Conservation (phyloP, 805 yeast species). For the Blastobotrys terrestris region DNA sequence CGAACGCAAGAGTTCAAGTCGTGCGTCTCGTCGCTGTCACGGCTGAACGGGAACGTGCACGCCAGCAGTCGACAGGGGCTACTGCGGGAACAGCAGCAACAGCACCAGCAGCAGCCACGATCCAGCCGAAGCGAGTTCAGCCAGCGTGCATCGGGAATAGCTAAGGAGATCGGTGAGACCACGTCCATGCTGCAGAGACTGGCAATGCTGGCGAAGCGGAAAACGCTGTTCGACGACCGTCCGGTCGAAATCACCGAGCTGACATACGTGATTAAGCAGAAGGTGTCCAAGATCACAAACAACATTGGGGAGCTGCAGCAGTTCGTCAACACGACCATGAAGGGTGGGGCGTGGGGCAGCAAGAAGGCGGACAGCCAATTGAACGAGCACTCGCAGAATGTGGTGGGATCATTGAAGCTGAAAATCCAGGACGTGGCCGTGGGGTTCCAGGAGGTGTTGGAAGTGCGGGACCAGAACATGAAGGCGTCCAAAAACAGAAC, state of each 20-base stretch:
- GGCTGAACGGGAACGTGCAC: constrained; percentile 40
- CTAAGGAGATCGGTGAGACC: constrained; percentile 81
- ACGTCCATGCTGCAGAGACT: constrained; percentile 75
- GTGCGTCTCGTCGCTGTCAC: constrained; percentile 73
- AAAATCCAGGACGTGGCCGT: constrained; percentile 90
- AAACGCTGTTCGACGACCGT: constrained; percentile 87
- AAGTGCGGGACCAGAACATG: constrained; percentile 78
- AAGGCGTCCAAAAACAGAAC: constrained; percentile 73
- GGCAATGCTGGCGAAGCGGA: constrained; percentile 79
- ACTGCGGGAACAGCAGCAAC: not conserved
- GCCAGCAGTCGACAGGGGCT: constrained; percentile 12
- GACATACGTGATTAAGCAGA: constrained; percentile 78
- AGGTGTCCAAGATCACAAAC: constrained; percentile 73
- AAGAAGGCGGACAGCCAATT: constrained; percentile 54
- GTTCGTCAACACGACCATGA: constrained; percentile 38
- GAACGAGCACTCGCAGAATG: constrained; percentile 73
- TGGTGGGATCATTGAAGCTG: constrained; percentile 78
- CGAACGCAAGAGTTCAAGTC: constrained; percentile 90
- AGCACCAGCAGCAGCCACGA: not conserved
- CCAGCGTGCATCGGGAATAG: constrained; percentile 68
- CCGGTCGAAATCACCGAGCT: constrained; percentile 91
- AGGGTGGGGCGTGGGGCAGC: constrained; percentile 31
- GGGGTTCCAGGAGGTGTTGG: constrained; percentile 84
- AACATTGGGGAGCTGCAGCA: constrained; percentile 56
- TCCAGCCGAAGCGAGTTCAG: constrained; percentile 52